Conservation (phyloP, 2,329 filamentous ascomycete genomes). For the Exophiala aquamarina region DNA sequence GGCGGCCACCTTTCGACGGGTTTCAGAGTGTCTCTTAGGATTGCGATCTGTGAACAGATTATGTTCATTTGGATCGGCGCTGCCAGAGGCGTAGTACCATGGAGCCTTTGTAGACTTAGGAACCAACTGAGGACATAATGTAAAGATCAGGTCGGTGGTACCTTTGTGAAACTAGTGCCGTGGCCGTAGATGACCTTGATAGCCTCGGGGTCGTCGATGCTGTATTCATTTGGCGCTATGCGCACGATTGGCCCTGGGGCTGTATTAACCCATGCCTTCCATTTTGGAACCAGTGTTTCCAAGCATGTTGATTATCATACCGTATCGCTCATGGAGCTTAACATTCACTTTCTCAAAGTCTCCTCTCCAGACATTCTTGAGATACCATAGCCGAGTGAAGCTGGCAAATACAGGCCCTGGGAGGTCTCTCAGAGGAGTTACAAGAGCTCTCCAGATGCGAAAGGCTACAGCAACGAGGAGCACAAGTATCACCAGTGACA, state of each 20-base stretch:
- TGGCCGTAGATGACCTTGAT: slow-evolving; percentile 77
- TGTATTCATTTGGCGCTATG: slow-evolving; percentile 70
- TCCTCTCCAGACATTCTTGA: too few relatives aligned
- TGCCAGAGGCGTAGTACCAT: slow-evolving; percentile 16
- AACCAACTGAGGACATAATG: neutral
- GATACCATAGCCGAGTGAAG: too few relatives aligned
- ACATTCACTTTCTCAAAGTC: too few relatives aligned
- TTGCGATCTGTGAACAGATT: slow-evolving; percentile 68
- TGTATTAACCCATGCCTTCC: too few relatives aligned
- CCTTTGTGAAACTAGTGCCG: slow-evolving; percentile 78
- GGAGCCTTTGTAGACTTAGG: slow-evolving; percentile 2
- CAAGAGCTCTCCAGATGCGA: too few relatives aligned
- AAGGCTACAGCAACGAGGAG: too few relatives aligned
- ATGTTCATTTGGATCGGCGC: slow-evolving; percentile 8
- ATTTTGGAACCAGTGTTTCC: too few relatives aligned
- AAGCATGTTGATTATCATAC: too few relatives aligned
- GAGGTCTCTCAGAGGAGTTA: too few relatives aligned
- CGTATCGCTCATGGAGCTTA: too few relatives aligned
- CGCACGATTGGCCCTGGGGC: slow-evolving; percentile 60
- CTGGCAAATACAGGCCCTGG: too few relatives aligned
- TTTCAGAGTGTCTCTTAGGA: slow-evolving; percentile 71
- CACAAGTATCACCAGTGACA: too few relatives aligned
- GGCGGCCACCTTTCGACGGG: slow-evolving; percentile 71
- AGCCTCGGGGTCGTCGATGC: slow-evolving; percentile 70
- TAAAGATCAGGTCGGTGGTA: slow-evolving; percentile 40